Base-by-base conservation (phyloP, 1,284 basidiomycete genomes). In the Leccinum griseonigrum region DNA sequence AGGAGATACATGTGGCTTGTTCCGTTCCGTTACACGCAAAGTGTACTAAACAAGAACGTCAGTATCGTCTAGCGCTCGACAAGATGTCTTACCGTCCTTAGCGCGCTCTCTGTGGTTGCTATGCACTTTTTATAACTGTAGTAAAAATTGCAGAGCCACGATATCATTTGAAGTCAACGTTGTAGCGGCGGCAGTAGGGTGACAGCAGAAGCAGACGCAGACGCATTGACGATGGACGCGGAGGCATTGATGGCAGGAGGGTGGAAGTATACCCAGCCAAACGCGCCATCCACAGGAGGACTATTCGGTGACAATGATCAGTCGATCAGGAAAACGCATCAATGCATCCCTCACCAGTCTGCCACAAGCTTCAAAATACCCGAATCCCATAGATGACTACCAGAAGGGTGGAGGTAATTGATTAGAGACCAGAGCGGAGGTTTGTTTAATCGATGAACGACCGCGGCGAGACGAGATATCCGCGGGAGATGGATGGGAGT, bases 181-280 rank as follows among this genome's bases (percentile, higher is more conserved):
- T 40, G 38, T 40, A 40, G 38, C 38, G 16, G 38, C 1, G 38
- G 38, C 38, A 40, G 16, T 40, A 40, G 38, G 38, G 38, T 40
- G 38, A 40, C 14, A 40, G 38, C 38, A 16, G 34, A 40, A 40
- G 38, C 38, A 40, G 38, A 40, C 16, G 38, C 38, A 40, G 38
- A 40, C 38, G 38, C 38, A 40, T 40, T 40, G 38, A 16, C 38
- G 38, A 40, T 40, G 38, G 16, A 40, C 38, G 38, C 38, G 38
- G 38, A n/a, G 38, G 38, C 38, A 16, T 40, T 40, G 16, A 40
- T 40, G 38, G 16, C 38, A 40, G 38, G 38, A 40, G 38, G 36
- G 61, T 85, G 78, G 7, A 81, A 60, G 64, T 83, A 82, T 22
- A 86, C 63, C 67, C 75, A 77, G 14, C 78, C 76, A 59, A 86